Base-by-base conservation (phyloP, 768 basidiomycete species). In the Macrolepiota dolichaula region DNA sequence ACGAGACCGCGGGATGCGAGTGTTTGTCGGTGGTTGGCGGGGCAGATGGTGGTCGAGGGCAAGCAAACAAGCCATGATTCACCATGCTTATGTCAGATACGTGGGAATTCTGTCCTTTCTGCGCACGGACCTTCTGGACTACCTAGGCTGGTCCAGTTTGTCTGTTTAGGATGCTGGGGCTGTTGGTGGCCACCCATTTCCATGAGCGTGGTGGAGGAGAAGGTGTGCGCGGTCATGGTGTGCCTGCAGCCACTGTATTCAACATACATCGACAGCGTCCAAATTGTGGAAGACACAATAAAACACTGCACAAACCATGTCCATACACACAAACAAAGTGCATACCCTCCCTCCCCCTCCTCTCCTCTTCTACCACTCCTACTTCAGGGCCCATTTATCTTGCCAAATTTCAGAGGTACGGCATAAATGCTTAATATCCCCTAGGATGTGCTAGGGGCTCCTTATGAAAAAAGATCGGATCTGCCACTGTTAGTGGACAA, bases 201-300 rank as follows among this genome's bases (percentile, higher is more conserved):
- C n/a, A 50, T 66, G 62, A 70, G 63, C 68, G 71, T 66, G 64
- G 67, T 59, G 60, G 73, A 66, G 70, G 69, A 69, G 71, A 66
- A 67, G 68, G 66, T 72, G 66, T 72, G 63, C 42, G 29, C 71
- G 68, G 72, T 77, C 75, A 73, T 69, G 72, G 82, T 84, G 78
- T 81, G 73, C 75, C 80, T 79, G 72, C 66, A 70, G 77, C 76
- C 75, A 77, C 77, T 74, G 76, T 73, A 77, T 79, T 79, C 84
- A 86, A 82, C 82, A 83, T 77, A 77, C 78, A 75, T 76, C 78
- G 79, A 84, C 83, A 84, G 72, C 76, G 82, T 81, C 81, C 87
- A 89, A 88, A 89, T 84, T 77, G 75, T 82, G 73, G 77, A 87
- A 81, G 85, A 87, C 86, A 85, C 76, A 77, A 79, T 85, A 87